Evolutionary conservation across 23 red algal genomes (phyloP), one percentile per base, ranked within the genome.

Genomic region (Chondrus crispus): DNA sequence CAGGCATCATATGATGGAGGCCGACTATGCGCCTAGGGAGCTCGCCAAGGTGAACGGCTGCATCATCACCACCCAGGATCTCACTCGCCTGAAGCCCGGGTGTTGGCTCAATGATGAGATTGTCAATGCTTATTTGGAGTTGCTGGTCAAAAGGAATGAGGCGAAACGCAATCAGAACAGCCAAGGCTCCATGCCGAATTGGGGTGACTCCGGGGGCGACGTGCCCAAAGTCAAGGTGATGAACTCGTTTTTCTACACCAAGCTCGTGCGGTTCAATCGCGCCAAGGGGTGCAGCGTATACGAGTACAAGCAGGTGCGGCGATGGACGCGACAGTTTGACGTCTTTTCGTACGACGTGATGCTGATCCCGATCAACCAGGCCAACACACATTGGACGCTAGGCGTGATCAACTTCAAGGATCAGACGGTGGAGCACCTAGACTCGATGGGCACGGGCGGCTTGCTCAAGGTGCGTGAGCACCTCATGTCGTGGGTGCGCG

Each of bases 31-130:
- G 22, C 1, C 39, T 35, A 46, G 47, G 30, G 70, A 87, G 71
- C 73, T 88, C 14, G 82, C 82, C 9, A 49, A 79, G 5, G 52
- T 95, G 36, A 78, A 83, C 41, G 85, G 87, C 20, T 83, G 80
- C 42, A 66, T 83, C 18, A 90, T 85, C 66, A 80, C 80, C 37
- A 76, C 94, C 26, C 66, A 62, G 10, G 97, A 99, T 42, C 14
- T 96, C 2, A 54, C 57, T 3, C 75, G 70, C 18, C 64, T 99
- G 52, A 81, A 79, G 62, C 97, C 97, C 16, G 84, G 88, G 30
- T 49, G 81, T 8, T 99, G 97, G 97, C 80, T 99, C 40, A 99
- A 94, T 68, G 97, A 99, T 64, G 93, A 95, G 46, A 75, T 99
- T 33, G 91, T 99, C 45, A 99, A 99, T 70, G 85, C 78, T 10